Conservation (phyloP, 495 filamentous ascomycete genomes). For the Baudoinia panamericana region DNA sequence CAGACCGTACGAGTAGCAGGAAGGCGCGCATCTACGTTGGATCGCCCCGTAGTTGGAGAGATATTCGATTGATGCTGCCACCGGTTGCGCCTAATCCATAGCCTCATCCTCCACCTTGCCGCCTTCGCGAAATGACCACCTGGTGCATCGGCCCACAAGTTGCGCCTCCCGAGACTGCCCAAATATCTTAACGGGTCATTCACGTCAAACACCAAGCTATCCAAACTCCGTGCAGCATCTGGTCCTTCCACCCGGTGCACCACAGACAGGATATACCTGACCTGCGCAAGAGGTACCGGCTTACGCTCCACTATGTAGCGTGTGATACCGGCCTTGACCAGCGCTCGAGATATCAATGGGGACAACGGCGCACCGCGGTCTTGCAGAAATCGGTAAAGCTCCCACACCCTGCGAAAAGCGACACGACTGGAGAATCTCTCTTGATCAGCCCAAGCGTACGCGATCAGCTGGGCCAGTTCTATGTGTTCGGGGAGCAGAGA, state of each 20-base stretch:
- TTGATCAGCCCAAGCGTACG: conserved; percentile 21
- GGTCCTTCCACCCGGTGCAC: conserved; percentile 22
- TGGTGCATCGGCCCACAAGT: background rate
- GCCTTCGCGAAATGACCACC: background rate
- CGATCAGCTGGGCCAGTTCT: conserved; percentile 19
- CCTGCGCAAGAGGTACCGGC: conserved; percentile 13
- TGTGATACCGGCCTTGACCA: conserved; percentile 23
- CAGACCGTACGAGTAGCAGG: too few species aligned
- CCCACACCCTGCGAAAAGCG: conserved; percentile 22
- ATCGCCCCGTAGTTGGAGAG: too few species aligned
- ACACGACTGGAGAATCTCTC: conserved; percentile 8
- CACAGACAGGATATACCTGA: conserved; percentile 21
- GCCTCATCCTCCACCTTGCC: background rate
- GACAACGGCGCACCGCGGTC: conserved; percentile 18
- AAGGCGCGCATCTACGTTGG: too few species aligned
- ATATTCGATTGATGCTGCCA: too few species aligned
- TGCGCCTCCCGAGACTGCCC: background rate
- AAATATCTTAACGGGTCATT: conserved; percentile 1
- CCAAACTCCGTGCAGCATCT: conserved; percentile 21
- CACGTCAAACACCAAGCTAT: conserved; percentile 17
- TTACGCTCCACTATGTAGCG: conserved; percentile 18
- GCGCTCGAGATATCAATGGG: conserved; percentile 16
- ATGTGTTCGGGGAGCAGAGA: conserved; percentile 5
- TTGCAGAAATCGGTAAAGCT: conserved; percentile 21
- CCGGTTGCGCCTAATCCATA: background rate